Evolutionary conservation across 2,329 filamentous ascomycete species (phyloP), one percentile per base, ranked within the genome.

Genomic region (Aspergillus brasiliensis): DNA sequence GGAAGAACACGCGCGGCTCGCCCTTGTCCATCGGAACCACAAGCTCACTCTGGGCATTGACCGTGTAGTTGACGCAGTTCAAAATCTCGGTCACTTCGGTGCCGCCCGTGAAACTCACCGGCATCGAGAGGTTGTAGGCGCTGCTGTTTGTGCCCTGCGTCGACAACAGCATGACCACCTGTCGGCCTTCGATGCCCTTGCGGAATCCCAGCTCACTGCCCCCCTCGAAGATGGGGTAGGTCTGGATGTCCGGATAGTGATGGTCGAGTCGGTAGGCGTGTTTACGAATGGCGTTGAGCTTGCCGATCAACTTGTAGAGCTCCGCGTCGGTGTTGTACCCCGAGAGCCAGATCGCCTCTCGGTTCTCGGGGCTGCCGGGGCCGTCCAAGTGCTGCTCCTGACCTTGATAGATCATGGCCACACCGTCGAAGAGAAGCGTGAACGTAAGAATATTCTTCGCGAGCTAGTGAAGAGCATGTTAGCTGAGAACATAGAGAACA

Each of bases 351-450:
- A 86, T 73, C 23, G 84, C 81, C 69, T 86, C 83, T 42, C 85
- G 83, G 53, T 78, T 80, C 0, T 80, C 74, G 8, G 84, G 84
- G 48, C 71, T 72, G 51, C 71, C 77, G 15, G 78, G 79, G 21
- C 82, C 82, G 2, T 77, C 70, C 69, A 82, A 86, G 61, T 83
- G 84, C 67, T 89, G 87, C 72, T 89, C 87, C 62, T 87, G 84
- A 27, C 87, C 87, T 65, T 88, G 82, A 73, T 89, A 90, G 34
- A 89, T 79, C 57, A 88, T 85, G 1, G 86, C 86, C 40, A 89
- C 84, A 19, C 87, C 87, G 57, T 87, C 73, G 31, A 71, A 69
- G 17, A 89, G 80, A 28, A 89, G 81, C n/a, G 83, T 84, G 67
- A 85, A 88, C 0, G 85, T 80, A 42, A 89, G 77, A 5, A 84